A percentile compares a stretch with the other conserved stretches of the same genome.
Conservation (phyloP, 2,329 filamentous ascomycete genomes). For the Neofusicoccum ribis region DNA sequence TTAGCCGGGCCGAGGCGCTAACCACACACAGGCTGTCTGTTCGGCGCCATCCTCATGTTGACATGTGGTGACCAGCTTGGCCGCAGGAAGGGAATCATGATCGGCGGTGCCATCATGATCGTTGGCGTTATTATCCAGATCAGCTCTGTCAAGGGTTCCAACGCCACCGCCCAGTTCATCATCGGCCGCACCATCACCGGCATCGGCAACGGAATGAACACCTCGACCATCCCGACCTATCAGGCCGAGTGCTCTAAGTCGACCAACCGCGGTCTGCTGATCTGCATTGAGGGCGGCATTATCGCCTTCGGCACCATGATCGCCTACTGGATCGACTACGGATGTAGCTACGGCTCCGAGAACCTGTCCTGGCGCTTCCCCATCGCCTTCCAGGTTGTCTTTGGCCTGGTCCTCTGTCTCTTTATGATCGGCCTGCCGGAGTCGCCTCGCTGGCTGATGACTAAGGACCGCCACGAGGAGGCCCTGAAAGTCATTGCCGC, state of each 20-base stretch:
- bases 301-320: slow-evolving; percentile 55
- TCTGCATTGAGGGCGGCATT: slow-evolving; percentile 59
- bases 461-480: slow-evolving; percentile 52
- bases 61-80: slow-evolving; percentile 44
- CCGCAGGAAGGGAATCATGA: slow-evolving; percentile 45
- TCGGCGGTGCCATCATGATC: slow-evolving; percentile 45
- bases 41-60: slow-evolving; percentile 43
- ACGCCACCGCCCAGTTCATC: slow-evolving; percentile 52
- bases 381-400: slow-evolving; percentile 55
- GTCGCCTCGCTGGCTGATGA: slow-evolving; percentile 61
- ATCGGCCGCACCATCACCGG: slow-evolving; percentile 55
- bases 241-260: slow-evolving; percentile 56
- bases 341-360: slow-evolving; percentile 33
- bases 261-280: slow-evolving; percentile 60
- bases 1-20: slow-evolving; percentile 22
- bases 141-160: slow-evolving; percentile 33
- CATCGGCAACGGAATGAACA: slow-evolving; percentile 58
- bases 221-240: slow-evolving; percentile 55
- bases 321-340: slow-evolving; percentile 50
- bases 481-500: slow-evolving; percentile 53
- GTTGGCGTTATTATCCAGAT: slow-evolving; percentile 45
- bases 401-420: slow-evolving; percentile 47
- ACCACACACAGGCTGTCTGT: slow-evolving; percentile 31
- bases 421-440: slow-evolving; percentile 54
- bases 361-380: slow-evolving; percentile 52